These are phyloP conservation scores for Caryopteris hybrid DNA, from an alignment of 305 asterid species.

Conservation along the genomic window DNA sequence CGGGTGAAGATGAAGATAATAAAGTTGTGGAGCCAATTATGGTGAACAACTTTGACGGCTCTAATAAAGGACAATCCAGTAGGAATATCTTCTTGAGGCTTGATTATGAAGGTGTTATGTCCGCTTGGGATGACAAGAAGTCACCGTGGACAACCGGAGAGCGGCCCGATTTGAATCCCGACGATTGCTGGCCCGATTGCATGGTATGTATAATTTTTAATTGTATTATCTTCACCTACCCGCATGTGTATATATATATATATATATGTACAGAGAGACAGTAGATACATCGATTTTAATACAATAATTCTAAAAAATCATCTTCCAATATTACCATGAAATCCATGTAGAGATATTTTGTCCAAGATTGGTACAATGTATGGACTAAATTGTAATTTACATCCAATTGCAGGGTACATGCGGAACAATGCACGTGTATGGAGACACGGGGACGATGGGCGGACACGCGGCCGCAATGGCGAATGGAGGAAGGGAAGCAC, in stretches of 20 bases:
- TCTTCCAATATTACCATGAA: no score
- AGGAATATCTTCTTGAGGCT: conserved; percentile 41
- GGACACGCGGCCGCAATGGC: conserved; percentile 27
- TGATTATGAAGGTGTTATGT: conserved; percentile 36
- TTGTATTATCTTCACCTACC: no score
- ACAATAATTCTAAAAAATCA: no score
- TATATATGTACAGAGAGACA: no score
- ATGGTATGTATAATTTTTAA: conserved; percentile 47
- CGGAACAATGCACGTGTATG: conserved; percentile 40
- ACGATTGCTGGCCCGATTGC: conserved; percentile 56
- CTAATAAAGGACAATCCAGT: conserved; percentile 15
- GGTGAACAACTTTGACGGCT: conserved; percentile 19
- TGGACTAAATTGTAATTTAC: background rate
- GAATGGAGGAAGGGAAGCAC: conserved; percentile 72
- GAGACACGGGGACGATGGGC: conserved; percentile 33
- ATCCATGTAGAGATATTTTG: no score
- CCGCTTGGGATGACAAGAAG: conserved; percentile 48
- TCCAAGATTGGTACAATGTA: no score
- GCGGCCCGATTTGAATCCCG: conserved; percentile 47
- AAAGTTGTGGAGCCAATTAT: background rate
- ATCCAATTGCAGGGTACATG: conserved; percentile 41
- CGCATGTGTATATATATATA: no score
- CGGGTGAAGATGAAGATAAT: conserved; percentile 34
- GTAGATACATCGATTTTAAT: no score
- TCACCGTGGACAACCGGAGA: conserved; percentile 61